phyloP scores from a whole-genome alignment of 106 monocot genomes.

The Iris macrosiphon region DNA sequence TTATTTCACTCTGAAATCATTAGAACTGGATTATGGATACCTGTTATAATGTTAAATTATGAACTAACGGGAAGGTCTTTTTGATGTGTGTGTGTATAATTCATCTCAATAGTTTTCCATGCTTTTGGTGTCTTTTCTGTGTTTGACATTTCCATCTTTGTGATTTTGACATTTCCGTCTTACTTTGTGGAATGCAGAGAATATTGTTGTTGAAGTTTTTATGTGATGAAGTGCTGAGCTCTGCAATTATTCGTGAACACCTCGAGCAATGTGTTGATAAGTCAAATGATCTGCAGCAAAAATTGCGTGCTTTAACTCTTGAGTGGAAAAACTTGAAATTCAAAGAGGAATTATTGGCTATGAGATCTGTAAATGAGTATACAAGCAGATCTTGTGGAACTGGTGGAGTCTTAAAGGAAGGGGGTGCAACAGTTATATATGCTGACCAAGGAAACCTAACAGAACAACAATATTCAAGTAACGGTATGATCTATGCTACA shows the following conservation, averaged over 20 bases:
- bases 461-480: conserved; percentile 11
- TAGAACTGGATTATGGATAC: no score
- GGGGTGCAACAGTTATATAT: conserved; percentile 7
- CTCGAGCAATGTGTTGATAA: conserved; percentile 82
- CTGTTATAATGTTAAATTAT: no score
- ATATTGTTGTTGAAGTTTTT: conserved; percentile 85
- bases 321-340: conserved; percentile 85
- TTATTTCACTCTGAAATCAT: no score
- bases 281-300: conserved; percentile 75
- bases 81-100: no score
- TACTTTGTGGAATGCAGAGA: conserved; percentile 45
- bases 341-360: conserved; percentile 51
- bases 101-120: no score
- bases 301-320: conserved; percentile 36
- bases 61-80: no score
- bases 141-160: conserved; percentile 1
- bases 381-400: conserved; percentile 15
- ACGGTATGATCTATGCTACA: conserved; percentile 13
- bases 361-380: conserved; percentile 30
- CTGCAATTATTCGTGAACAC: conserved; percentile 77
- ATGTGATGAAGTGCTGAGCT: conserved; percentile 81
- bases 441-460: conserved; percentile 11
- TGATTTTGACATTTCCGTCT: not conserved
- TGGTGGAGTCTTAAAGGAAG: conserved; percentile 24
- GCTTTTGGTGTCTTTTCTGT: not conserved